Conservation (phyloP, 768 basidiomycete species). For the Psilocybe sp. region DNA sequence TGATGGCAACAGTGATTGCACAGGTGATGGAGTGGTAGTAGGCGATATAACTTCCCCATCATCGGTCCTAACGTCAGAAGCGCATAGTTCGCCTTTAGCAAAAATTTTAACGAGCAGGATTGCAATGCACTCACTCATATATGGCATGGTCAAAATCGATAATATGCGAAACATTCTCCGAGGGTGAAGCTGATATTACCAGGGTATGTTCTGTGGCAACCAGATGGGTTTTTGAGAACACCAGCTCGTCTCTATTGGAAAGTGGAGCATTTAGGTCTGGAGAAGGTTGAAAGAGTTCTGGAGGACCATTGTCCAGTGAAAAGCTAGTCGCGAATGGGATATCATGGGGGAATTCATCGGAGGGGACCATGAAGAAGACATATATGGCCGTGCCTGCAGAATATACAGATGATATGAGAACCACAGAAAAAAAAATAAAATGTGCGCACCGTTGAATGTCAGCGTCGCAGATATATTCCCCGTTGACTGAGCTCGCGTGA, state of each 20-base stretch:
- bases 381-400: constrained; percentile 33
- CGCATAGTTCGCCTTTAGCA: too few species aligned
- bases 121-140: constrained; percentile 30
- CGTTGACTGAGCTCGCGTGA: constrained; percentile 29
- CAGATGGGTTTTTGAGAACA: constrained; percentile 24
- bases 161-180: constrained; percentile 20
- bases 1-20: too few species aligned
- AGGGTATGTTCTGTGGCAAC: constrained; percentile 26
- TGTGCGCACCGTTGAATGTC: constrained; percentile 22
- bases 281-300: constrained; percentile 20
- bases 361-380: constrained; percentile 37
- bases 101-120: too few species aligned
- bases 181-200: constrained; percentile 28
- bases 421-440: too few species aligned
- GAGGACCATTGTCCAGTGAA: constrained; percentile 25
- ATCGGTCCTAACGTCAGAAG: too few species aligned
- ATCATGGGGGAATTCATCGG: constrained; percentile 22
- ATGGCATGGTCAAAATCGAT: constrained; percentile 39
- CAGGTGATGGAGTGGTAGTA: too few species aligned
- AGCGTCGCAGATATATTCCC: constrained; percentile 23
- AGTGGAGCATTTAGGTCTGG: constrained; percentile 19
- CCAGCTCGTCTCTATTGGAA: constrained; percentile 28
- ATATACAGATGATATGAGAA: not conserved
- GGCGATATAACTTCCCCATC: too few species aligned
- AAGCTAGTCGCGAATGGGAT: constrained; percentile 28